Conservation (phyloP, 305 asterid genomes). For the Fraxinus floribunda region DNA sequence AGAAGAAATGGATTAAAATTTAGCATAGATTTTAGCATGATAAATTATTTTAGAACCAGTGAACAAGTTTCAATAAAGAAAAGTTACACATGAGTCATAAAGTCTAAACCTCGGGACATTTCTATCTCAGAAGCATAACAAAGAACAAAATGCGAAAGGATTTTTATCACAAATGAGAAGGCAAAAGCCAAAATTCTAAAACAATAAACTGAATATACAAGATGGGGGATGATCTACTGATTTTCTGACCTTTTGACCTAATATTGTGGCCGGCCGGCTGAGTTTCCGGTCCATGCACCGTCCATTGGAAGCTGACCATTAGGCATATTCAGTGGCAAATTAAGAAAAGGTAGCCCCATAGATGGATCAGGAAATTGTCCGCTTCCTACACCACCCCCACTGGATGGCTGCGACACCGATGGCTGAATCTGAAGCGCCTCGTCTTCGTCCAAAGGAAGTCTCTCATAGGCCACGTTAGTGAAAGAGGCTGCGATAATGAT, state of each 20-base stretch:
- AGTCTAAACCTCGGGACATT: constrained; percentile 28
- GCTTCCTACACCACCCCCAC: constrained; percentile 26
- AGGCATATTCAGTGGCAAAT: constrained; percentile 42
- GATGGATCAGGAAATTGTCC: constrained; percentile 43
- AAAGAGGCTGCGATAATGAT: constrained; percentile 77
- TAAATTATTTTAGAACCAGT: constrained; percentile 10
- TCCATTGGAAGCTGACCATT: constrained; percentile 55
- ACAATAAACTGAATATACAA: constrained; percentile 39
- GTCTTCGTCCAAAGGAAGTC: constrained; percentile 75
- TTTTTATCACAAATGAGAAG: constrained; percentile 24
- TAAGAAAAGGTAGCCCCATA: constrained; percentile 49
- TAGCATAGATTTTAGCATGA: constrained; percentile 6
- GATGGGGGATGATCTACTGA: constrained; percentile 21
- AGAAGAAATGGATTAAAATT: constrained; percentile 17
- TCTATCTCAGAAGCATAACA: constrained; percentile 29
- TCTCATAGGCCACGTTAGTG: constrained; percentile 80
- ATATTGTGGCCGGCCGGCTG: constrained; percentile 54
- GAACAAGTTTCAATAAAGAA: constrained; percentile 41
- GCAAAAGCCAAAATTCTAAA: constrained; percentile 1
- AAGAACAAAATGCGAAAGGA: not conserved
- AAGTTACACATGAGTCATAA: constrained; percentile 19
- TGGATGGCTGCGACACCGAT: constrained; percentile 31
- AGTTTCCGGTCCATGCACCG: constrained; percentile 69
- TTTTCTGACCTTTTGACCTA: constrained; percentile 51
- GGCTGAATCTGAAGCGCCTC: constrained; percentile 58